Evolutionary conservation across 2,329 filamentous ascomycete genomes (phyloP), one percentile per base, ranked within the genome.

Genomic region (Cercospora sojina): DNA sequence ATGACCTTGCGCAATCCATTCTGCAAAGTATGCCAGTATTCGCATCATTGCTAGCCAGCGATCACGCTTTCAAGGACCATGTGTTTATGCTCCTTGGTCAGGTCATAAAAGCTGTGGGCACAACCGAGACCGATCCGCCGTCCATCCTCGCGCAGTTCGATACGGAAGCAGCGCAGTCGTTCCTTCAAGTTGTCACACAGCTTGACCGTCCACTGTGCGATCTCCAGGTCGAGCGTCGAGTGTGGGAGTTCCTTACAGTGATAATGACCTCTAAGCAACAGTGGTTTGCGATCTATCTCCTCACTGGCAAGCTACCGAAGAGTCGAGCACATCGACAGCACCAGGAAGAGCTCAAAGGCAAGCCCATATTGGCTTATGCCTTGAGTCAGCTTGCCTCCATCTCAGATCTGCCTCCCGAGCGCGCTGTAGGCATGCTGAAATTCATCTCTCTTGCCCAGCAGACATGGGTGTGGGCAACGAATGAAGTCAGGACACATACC

Each of bases 381-480:
- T 83, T 97, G 32, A 85, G 90, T 53, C 85, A 87, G 65, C 82
- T 98, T 41, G 85, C 86, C 18, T 65, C 73, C 4, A 87, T 97
- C 67, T 84, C 86, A 25, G 82, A 85, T 1, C 77, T 93, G 23
- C 83, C 90, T 8, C 83, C 86, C n/a, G 81, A 83, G 35, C 87
- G 92, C 69, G 87, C 89, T 3, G 81, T 93, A 23, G 88, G 91
- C 0, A 88, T 97, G 72, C 83, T 99, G 16, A 89, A 94, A 73
- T 98, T 98, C 77, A 87, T 97, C 41, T 88, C 91, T 2, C 88
- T 91, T 2, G 91, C 94, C 4, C 93, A 97, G 75, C 95, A 97
- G 77, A 91, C 93, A 75, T 98, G 94, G 94, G 91, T 93, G 1
- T 97, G 94, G 92, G 93, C 92, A 1, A 93, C 96, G 64, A 90